These are phyloP conservation scores for Urochloa ruziziensis DNA, from an alignment of 176 grass and related monocot genomes.

Conservation along the genomic window DNA sequence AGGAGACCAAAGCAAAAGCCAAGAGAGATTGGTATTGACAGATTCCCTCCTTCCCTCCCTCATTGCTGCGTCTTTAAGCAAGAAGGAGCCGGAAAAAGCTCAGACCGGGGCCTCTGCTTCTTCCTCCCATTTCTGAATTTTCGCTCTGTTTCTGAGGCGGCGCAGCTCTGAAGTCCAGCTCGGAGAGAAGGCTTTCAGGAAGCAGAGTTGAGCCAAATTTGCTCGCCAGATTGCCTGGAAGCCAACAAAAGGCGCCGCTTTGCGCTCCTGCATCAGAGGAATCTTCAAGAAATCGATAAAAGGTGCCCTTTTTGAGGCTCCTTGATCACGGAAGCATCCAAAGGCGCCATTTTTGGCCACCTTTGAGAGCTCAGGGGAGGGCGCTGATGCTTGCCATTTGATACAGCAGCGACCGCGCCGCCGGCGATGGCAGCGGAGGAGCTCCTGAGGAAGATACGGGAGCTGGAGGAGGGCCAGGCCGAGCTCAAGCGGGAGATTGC, in stretches of 20 bases:
- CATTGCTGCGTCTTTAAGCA: not conserved
- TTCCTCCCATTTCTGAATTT: not conserved
- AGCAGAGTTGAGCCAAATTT: not conserved
- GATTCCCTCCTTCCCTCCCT: not conserved
- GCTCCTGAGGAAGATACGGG: conserved; percentile 61
- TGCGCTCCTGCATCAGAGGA: not conserved
- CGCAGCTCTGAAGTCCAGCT: not conserved
- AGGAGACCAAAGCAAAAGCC: conserved; percentile 33
- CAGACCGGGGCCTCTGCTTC: not conserved
- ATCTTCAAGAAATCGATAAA: too few species aligned
- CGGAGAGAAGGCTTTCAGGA: not conserved
- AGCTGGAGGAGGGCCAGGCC: conserved; percentile 67
- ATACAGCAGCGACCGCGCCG: not conserved
- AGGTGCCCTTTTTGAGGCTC: not conserved
- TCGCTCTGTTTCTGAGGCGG: not conserved
- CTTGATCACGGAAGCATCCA: not conserved
- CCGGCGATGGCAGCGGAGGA: conserved; percentile 47
- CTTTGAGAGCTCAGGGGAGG: not conserved
- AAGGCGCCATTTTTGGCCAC: conserved; percentile 9
- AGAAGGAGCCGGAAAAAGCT: not conserved
- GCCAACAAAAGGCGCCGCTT: not conserved
- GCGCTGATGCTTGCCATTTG: not conserved
- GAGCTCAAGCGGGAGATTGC: conserved; percentile 60
- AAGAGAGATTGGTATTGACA: not conserved
- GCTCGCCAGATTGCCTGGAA: not conserved